These are phyloP conservation scores for Pythium guiyangense DNA, from an alignment of 352 stramenopile genomes.

Conservation along the genomic window DNA sequence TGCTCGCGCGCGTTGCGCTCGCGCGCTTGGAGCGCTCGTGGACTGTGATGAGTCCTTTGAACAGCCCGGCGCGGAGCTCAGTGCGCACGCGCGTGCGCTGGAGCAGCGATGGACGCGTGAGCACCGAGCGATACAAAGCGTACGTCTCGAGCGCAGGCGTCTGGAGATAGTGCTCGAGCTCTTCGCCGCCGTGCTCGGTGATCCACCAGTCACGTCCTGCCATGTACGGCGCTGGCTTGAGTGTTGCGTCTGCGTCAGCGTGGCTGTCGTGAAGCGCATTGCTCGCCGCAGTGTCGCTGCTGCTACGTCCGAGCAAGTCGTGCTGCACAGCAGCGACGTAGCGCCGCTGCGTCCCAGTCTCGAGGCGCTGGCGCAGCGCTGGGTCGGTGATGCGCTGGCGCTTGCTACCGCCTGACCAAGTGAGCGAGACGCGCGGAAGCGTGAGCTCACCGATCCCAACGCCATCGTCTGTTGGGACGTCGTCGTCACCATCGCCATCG, in stretches of 20 bases:
- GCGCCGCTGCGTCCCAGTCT: conserved; percentile 41
- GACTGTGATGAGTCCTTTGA: conserved; percentile 77
- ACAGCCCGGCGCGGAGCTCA: conserved; percentile 61
- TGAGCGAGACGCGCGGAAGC: conserved; percentile 23
- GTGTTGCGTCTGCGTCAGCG: conserved; percentile 7
- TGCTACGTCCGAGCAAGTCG: conserved; percentile 19
- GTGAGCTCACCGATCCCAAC: conserved; percentile 53
- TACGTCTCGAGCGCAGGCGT: conserved; percentile 76
- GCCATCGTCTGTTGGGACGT: conserved; percentile 35
- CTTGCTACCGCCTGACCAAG: conserved; percentile 3
- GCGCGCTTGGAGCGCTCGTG: conserved; percentile 25
- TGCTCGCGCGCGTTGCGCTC: neutral
- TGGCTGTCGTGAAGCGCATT: neutral
- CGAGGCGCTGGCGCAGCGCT: conserved; percentile 40
- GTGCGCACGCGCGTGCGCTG: conserved; percentile 47
- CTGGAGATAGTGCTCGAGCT: conserved; percentile 75
- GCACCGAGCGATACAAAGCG: conserved; percentile 50
- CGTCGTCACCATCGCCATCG: neutral
- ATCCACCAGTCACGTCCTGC: conserved; percentile 76
- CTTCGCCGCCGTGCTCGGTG: conserved; percentile 52
- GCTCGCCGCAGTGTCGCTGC: no score
- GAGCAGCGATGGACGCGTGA: conserved; percentile 50
- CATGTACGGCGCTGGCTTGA: conserved; percentile 37
- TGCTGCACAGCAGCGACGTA: conserved; percentile 39
- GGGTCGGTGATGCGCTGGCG: conserved; percentile 25